Evolutionary conservation across 1,284 basidiomycete species (phyloP).

Genomic region (Athelia psychrophila): DNA sequence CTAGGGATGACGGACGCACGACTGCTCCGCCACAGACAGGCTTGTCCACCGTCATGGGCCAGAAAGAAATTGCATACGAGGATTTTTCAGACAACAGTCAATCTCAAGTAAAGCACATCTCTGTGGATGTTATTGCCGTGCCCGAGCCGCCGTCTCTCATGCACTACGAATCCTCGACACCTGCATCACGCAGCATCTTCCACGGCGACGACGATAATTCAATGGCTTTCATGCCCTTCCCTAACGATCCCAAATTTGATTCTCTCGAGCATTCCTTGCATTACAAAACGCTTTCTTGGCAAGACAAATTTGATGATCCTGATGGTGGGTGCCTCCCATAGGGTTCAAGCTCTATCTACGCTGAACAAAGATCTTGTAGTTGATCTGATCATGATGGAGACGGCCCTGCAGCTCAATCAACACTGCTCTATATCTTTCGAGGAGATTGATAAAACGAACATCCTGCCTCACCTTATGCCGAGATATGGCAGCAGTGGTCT

Average conservation of each 20-base stretch:
- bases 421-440: conserved; percentile 31
- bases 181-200: background rate
- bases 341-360: background rate
- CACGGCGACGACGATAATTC: background rate
- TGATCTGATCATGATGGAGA: conserved; percentile 43
- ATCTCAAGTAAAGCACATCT: background rate
- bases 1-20: background rate
- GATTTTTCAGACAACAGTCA: background rate
- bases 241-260: conserved; percentile 1
- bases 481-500: conserved; percentile 23
- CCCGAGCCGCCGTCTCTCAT: background rate
- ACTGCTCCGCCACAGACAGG: background rate
- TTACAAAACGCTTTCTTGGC: background rate
- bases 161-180: background rate
- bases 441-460: conserved; percentile 39
- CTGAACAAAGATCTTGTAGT: conserved; percentile 25
- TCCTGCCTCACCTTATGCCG: conserved; percentile 36
- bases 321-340: background rate
- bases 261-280: background rate
- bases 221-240: background rate
- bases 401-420: conserved; percentile 35
- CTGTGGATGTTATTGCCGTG: background rate
- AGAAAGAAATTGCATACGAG: background rate
- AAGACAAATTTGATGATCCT: background rate
- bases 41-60: background rate